Conservation (phyloP, 2,329 filamentous ascomycete species). For the Cladosporium velox region DNA sequence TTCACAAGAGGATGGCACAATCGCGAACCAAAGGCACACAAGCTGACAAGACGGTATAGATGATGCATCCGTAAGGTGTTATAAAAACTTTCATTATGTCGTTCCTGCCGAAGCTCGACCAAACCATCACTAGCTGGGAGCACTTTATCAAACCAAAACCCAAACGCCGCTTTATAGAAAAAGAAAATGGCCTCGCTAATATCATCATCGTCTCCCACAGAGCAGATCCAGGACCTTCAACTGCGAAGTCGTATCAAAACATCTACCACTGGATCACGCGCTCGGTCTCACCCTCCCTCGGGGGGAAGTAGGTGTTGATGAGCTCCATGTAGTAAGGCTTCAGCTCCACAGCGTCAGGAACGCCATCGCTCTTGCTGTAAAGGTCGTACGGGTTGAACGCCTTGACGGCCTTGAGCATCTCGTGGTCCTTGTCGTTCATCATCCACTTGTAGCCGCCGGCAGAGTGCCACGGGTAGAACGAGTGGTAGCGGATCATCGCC, state of each 20-base stretch:
- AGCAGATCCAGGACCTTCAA: not conserved
- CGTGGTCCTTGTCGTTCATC: conserved; percentile 79
- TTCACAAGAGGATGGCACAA: not conserved
- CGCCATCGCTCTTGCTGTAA: conserved; percentile 86
- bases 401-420: conserved; percentile 77
- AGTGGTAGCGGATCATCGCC: conserved; percentile 92
- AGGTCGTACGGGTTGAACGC: conserved; percentile 91
- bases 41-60: not conserved
- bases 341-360: conserved; percentile 73
- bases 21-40: not conserved
- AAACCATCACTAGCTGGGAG: conserved; percentile 17
- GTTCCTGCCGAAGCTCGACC: conserved; percentile 17
- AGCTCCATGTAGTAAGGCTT: conserved; percentile 77
- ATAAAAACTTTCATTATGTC: conserved; percentile 15
- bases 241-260: not conserved
- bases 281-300: conserved; percentile 36
- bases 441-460: conserved; percentile 77
- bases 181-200: not conserved
- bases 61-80: not conserved
- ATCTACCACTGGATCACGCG: conserved; percentile 68
- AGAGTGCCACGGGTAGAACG: conserved; percentile 89
- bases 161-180: conserved; percentile 16
- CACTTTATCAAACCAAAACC: not conserved
- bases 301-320: conserved; percentile 65
- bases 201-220: not conserved